These are phyloP conservation scores for Exophiala calicioides DNA, from an alignment of 2,329 filamentous ascomycete genomes.

Conservation along the genomic window DNA sequence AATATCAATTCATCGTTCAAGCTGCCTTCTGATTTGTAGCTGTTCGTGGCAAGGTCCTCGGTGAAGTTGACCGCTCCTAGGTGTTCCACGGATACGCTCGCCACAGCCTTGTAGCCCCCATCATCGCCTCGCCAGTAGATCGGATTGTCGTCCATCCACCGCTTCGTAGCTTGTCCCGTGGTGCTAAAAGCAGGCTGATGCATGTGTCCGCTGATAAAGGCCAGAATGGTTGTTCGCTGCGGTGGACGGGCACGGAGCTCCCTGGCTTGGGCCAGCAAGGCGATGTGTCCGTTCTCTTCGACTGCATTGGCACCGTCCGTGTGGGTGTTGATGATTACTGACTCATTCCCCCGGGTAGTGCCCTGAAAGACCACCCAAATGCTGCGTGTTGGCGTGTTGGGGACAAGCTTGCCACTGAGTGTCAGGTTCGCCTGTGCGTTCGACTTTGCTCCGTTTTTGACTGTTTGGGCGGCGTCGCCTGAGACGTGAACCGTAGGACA, in stretches of 20 bases:
- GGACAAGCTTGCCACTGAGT: constrained; percentile 4
- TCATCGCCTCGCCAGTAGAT: constrained; percentile 3
- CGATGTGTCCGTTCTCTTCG: constrained; percentile 16
- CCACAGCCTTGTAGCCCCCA: constrained; percentile 1
- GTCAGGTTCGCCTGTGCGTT: constrained; percentile 6
- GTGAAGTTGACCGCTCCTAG: constrained; percentile 9
- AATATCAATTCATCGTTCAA: constrained; percentile 6
- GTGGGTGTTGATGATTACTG: constrained; percentile 15
- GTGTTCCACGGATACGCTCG: constrained; percentile 10
- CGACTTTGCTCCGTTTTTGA: not conserved
- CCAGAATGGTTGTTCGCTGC: constrained; percentile 3
- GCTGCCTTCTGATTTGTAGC: constrained; percentile 4
- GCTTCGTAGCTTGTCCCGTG: constrained; percentile 1
- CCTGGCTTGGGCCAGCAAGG: not conserved
- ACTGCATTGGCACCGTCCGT: constrained; percentile 13
- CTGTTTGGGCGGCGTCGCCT: constrained; percentile 3
- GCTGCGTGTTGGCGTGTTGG: constrained; percentile 6
- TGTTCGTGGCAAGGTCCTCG: constrained; percentile 5
- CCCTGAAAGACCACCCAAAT: constrained; percentile 9
- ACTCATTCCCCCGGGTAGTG: constrained; percentile 8
- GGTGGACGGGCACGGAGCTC: not conserved
- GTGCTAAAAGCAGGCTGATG: constrained; percentile 11
- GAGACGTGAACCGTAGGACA: constrained; percentile 4
- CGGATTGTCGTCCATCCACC: constrained; percentile 9
- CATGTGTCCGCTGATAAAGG: constrained; percentile 7